These are phyloP conservation scores for Cladophialophora bantiana DNA, from an alignment of 2,329 filamentous ascomycete genomes.

Conservation along the genomic window DNA sequence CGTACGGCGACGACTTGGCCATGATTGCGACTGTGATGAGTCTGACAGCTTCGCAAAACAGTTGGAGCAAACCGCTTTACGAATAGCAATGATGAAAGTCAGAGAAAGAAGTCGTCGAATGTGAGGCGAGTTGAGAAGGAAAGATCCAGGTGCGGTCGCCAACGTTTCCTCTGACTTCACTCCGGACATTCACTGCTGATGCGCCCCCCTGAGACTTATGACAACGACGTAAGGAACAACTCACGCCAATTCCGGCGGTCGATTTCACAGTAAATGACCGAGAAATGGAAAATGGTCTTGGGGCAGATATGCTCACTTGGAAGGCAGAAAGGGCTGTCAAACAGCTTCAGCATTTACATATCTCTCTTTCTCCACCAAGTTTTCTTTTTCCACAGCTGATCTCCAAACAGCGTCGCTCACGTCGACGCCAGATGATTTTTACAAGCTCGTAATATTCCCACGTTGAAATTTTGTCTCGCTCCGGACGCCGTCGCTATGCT, in stretches of 20 bases:
- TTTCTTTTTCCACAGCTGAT: neutral
- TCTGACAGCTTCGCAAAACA: neutral
- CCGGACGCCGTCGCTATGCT: constrained; percentile 36
- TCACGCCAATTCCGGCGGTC: neutral
- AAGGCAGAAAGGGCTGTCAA: neutral
- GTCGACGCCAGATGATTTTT: neutral
- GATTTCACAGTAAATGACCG: neutral
- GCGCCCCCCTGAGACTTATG: neutral
- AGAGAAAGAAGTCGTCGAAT: neutral
- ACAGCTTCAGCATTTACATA: constrained; percentile 1
- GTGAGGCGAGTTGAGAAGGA: neutral
- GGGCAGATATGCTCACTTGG: neutral
- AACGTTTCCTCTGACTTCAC: neutral
- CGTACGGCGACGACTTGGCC: neutral
- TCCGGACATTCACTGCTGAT: neutral
- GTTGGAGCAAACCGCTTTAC: neutral
- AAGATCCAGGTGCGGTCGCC: neutral
- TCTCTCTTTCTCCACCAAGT: neutral
- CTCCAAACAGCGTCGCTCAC: neutral
- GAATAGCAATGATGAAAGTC: neutral
- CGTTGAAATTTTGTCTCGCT: neutral
- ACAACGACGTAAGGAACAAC: neutral
- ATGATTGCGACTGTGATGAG: neutral
- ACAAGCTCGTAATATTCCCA: constrained; percentile 1
- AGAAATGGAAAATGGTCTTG: neutral